Percentiles rank a stretch among this genome's conserved stretches.
These are phyloP conservation scores for Scedosporium apiospermum DNA, from an alignment of 2,329 filamentous ascomycete genomes.

Conservation along the genomic window DNA sequence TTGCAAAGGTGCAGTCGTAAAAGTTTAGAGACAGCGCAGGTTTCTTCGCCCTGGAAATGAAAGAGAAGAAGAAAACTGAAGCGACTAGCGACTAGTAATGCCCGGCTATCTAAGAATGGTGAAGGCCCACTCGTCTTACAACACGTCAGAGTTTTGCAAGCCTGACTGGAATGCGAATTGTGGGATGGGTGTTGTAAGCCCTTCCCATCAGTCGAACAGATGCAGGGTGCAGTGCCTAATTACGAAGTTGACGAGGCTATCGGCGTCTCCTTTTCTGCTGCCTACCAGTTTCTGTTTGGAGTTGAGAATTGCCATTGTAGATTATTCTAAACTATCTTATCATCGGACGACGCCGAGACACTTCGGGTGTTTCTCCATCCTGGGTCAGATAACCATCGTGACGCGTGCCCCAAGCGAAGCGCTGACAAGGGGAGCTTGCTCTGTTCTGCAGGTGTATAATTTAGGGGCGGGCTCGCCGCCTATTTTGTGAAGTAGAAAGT, in stretches of 20 bases:
- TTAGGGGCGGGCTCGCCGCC: background rate
- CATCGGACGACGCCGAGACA: background rate
- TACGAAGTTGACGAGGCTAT: background rate
- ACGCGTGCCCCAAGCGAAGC: background rate
- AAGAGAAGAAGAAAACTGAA: background rate
- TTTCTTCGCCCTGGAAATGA: too few species aligned
- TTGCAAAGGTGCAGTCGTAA: background rate
- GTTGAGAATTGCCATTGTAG: background rate
- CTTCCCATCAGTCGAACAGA: background rate
- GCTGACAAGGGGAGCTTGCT: background rate
- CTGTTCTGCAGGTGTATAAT: background rate
- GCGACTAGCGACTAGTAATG: background rate
- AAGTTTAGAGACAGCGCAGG: background rate
- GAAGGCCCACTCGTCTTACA: background rate
- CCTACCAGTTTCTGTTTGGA: background rate
- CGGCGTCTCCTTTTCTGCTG: background rate
- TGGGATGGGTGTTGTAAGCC: background rate
- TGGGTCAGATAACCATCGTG: background rate
- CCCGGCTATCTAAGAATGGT: background rate
- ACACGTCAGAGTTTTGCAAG: background rate
- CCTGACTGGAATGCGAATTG: background rate
- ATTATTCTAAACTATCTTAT: background rate
- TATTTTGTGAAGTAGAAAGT: background rate
- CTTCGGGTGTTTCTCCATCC: background rate
- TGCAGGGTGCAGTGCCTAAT: background rate